A percentile compares a stretch with the other conserved stretches of the same genome.
Conservation (phyloP, 176 grass and related monocot species). For the Tillandsia fasciculata region DNA sequence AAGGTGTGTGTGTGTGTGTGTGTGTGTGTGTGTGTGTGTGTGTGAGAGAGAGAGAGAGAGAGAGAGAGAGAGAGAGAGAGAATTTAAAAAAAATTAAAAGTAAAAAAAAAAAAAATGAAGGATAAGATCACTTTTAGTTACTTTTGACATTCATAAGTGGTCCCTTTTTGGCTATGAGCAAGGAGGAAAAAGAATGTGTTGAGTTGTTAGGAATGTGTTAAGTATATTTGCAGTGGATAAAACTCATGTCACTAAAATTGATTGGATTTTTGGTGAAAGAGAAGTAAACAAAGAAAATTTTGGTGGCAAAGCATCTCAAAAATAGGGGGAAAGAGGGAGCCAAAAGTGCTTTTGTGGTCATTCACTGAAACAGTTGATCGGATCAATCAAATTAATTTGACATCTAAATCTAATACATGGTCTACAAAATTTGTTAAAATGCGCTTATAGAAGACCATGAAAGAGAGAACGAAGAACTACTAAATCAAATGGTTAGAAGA, state of each 20-base stretch:
- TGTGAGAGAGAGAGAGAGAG: no score
- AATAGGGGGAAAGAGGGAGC: neutral
- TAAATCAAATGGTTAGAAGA: no score
- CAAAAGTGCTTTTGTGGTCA: neutral
- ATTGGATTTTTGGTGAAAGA: neutral
- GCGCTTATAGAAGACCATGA: no score
- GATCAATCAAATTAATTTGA: no score
- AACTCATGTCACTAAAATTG: neutral
- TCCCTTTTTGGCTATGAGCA: neutral
- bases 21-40: no score
- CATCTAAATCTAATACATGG: no score
- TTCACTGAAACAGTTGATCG: no score
- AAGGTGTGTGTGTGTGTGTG: no score
- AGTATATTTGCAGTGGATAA: neutral
- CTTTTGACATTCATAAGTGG: neutral
- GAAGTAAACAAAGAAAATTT: neutral
- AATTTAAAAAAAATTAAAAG: neutral
- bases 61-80: neutral
- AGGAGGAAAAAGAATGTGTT: neutral
- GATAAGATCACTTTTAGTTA: neutral
- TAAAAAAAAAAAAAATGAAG: neutral
- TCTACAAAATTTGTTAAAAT: no score
- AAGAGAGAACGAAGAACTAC: no score
- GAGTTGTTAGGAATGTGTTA: neutral
- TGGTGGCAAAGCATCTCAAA: slow-evolving; percentile 1